Evolutionary conservation across 2,329 filamentous ascomycete genomes (phyloP).

Genomic region (Hymenoscyphus infarciens): DNA sequence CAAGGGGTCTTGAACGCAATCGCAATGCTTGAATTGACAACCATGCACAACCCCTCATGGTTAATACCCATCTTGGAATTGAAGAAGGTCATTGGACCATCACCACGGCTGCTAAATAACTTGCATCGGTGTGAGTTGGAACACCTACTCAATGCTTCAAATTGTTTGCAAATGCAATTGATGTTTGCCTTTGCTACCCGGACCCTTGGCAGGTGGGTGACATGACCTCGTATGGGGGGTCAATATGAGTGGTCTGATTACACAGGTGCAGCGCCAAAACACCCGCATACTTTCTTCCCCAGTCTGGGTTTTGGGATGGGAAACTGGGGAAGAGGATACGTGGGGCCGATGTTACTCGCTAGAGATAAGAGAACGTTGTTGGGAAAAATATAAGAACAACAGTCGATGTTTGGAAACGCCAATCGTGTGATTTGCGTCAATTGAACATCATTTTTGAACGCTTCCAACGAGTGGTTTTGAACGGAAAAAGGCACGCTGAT

Average conservation of each 20-base stretch:
- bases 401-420: too few relatives aligned
- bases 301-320: not conserved
- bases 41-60: not conserved
- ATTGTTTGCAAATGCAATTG: not conserved
- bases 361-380: not conserved
- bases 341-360: not conserved
- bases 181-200: not conserved
- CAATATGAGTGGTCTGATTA: slow-evolving; percentile 2
- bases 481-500: not conserved
- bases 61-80: not conserved
- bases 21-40: slow-evolving; percentile 7
- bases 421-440: too few relatives aligned
- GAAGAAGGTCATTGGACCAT: not conserved
- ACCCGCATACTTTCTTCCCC: not conserved
- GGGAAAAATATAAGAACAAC: too few relatives aligned
- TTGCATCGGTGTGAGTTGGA: not conserved
- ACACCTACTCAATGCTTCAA: not conserved
- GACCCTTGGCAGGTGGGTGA: too few relatives aligned
- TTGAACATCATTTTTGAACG: not conserved
- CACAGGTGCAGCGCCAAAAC: not conserved
- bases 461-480: not conserved
- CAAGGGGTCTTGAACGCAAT: not conserved
- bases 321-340: not conserved
- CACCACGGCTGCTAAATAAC: not conserved
- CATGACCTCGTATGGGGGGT: too few relatives aligned